Conservation (phyloP, 129 eudicot species). For the Solidago caesia region DNA sequence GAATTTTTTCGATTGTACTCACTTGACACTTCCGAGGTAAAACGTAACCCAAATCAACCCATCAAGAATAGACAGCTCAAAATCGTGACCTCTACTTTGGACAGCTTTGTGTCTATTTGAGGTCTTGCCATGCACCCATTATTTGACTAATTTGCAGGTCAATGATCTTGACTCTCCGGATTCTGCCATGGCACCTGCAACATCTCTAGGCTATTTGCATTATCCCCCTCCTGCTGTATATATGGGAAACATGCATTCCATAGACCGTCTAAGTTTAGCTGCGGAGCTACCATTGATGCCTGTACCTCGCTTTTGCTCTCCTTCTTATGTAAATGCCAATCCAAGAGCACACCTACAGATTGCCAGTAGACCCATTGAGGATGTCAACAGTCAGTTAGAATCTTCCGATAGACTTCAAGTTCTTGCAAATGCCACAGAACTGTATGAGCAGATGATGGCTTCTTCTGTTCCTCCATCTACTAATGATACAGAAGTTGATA, state of each 20-base stretch:
- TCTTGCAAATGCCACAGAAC: constrained; percentile 88
- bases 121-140: constrained; percentile 6
- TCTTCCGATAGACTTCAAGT: constrained; percentile 76
- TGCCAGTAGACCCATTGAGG: constrained; percentile 42
- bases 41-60: not conserved
- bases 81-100: not conserved
- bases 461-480: constrained; percentile 53
- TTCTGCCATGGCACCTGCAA: constrained; percentile 73
- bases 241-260: constrained; percentile 71
- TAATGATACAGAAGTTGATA: constrained; percentile 35
- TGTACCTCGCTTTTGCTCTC: constrained; percentile 54
- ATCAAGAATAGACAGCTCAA: not conserved
- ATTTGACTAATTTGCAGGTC: constrained; percentile 52
- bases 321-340: constrained; percentile 35
- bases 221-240: constrained; percentile 93
- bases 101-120: constrained; percentile 3
- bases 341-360: constrained; percentile 51
- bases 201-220: constrained; percentile 73
- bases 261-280: constrained; percentile 47
- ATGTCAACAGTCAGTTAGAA: constrained; percentile 22
- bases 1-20: not conserved
- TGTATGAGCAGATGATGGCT: constrained; percentile 77
- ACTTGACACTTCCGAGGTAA: not conserved
- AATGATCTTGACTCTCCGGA: constrained; percentile 88
- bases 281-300: constrained; percentile 69